A percentile compares a stretch with the other conserved stretches of the same genome.
Conservation (phyloP, 345 rosid species). For the Citrus trifoliata region DNA sequence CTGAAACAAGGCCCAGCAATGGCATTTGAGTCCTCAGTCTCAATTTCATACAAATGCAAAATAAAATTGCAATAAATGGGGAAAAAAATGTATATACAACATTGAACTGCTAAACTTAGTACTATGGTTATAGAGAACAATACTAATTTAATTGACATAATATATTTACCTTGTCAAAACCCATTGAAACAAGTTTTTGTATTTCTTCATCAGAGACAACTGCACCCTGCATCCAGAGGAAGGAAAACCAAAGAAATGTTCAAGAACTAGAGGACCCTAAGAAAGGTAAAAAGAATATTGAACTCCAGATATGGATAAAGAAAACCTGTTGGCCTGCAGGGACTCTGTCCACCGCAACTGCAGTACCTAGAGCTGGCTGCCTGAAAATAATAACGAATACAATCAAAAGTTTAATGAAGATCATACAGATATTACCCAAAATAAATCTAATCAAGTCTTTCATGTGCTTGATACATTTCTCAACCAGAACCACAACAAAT, state of each 20-base stretch:
- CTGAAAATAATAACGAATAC: conserved; percentile 24
- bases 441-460: not conserved
- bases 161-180: conserved; percentile 76
- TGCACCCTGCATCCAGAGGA: conserved; percentile 34
- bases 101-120: not conserved
- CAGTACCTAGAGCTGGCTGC: conserved; percentile 23
- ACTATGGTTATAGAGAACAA: not conserved
- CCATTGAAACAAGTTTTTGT: conserved; percentile 85
- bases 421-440: not conserved
- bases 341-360: conserved; percentile 28
- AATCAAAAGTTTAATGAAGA: not conserved
- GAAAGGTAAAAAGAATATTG: not conserved
- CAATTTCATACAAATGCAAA: not conserved
- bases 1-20: conserved; percentile 40
- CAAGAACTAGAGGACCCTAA: not conserved
- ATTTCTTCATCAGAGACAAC: conserved; percentile 63
- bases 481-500: conserved; percentile 6
- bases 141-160: not conserved
- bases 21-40: not conserved
- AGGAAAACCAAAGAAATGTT: conserved; percentile 3
- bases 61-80: not conserved
- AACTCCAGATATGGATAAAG: not conserved
- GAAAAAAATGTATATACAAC: not conserved
- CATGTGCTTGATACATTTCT: not conserved
- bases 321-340: conserved; percentile 46